A percentile compares a stretch with the other conserved stretches of the same genome.
These are phyloP conservation scores for Cytospora piceae DNA, from an alignment of 2,329 filamentous ascomycete genomes.

Conservation along the genomic window DNA sequence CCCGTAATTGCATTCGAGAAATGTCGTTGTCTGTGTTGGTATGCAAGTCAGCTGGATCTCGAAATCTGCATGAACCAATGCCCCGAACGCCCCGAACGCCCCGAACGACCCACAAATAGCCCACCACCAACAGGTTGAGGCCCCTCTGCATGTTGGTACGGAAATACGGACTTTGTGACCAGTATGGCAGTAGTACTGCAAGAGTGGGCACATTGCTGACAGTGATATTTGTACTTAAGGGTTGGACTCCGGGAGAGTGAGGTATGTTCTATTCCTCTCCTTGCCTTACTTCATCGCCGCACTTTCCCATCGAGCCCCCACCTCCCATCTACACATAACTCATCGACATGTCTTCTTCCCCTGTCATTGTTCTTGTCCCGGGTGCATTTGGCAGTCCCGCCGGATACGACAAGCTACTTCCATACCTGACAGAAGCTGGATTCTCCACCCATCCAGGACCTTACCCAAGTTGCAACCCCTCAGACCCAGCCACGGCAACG, in stretches of 20 bases:
- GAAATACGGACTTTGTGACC: neutral
- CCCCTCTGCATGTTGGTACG: neutral
- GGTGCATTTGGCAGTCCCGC: constrained; percentile 18
- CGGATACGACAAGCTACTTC: constrained; percentile 12
- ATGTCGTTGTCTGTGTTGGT: no score
- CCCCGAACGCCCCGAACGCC: neutral
- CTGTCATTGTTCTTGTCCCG: constrained; percentile 10
- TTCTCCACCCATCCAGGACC: constrained; percentile 32
- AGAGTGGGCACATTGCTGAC: neutral
- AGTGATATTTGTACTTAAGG: neutral
- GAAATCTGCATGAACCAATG: neutral
- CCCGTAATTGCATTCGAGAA: no score
- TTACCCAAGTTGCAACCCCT: constrained; percentile 34
- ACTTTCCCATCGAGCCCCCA: neutral
- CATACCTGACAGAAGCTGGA: constrained; percentile 30
- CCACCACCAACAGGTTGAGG: neutral
- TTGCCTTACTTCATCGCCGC: neutral
- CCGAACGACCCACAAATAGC: no score
- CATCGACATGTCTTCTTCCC: neutral
- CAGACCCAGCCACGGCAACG: constrained; percentile 27
- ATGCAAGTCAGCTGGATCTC: neutral
- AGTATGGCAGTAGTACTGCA: neutral
- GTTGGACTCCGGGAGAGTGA: neutral
- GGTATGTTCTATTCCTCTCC: neutral
- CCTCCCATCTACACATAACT: neutral